Percentiles rank a stretch among this genome's conserved stretches.
Evolutionary conservation across 1,139 yeast species (phyloP).

Genomic region (Pichia sp.): DNA sequence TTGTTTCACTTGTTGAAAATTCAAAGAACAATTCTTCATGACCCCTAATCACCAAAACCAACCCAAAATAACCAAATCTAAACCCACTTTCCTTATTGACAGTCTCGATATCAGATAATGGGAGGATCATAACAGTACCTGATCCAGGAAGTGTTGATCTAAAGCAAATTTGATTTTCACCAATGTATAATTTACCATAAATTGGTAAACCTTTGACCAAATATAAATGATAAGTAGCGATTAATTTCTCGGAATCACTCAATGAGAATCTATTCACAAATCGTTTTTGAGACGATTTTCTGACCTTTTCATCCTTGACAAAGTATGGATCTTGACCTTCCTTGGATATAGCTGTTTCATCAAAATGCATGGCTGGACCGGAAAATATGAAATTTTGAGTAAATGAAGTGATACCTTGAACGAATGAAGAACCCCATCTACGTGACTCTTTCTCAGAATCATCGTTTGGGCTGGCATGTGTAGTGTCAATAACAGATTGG

Average conservation of each 20-base stretch:
- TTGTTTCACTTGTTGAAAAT: conserved; percentile 59
- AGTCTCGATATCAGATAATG: conserved; percentile 67
- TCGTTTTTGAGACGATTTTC: conserved; percentile 47
- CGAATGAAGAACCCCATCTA: conserved; percentile 29
- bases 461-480: not conserved
- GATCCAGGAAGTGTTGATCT: conserved; percentile 79
- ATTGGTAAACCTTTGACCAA: conserved; percentile 69
- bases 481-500: conserved; percentile 12
- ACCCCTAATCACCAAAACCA: conserved; percentile 66
- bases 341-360: conserved; percentile 35
- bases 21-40: conserved; percentile 77
- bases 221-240: conserved; percentile 73
- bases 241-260: conserved; percentile 46
- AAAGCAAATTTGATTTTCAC: conserved; percentile 67
- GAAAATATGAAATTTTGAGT: conserved; percentile 27
- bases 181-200: conserved; percentile 80
- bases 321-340: conserved; percentile 46
- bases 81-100: conserved; percentile 66
- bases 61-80: conserved; percentile 62
- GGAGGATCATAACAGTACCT: conserved; percentile 80
- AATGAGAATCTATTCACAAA: conserved; percentile 69
- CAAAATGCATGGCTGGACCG: conserved; percentile 54
- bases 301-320: conserved; percentile 41
- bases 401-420: conserved; percentile 29
- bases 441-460: conserved; percentile 1